phyloP scores from a whole-genome alignment of 495 filamentous ascomycete species.

The Penicillium pancosmium region DNA sequence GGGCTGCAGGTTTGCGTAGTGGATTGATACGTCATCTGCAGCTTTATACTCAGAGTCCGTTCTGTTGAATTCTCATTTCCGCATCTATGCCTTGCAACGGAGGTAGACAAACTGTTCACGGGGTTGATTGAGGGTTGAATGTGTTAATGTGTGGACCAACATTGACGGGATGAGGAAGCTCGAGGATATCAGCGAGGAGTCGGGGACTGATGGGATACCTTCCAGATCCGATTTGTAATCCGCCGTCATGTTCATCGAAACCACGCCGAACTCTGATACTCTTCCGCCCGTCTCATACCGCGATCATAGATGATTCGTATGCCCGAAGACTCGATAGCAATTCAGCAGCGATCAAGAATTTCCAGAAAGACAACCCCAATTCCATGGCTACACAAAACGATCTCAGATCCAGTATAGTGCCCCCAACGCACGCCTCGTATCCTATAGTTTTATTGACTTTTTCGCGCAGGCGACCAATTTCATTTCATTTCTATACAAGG shows the following conservation, averaged over 20 bases:
- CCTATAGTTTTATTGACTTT: not conserved
- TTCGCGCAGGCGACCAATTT: conserved; percentile 13
- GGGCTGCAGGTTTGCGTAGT: not conserved
- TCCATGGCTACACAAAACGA: no score
- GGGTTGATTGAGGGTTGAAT: no score
- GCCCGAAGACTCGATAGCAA: no score
- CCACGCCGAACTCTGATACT: not conserved
- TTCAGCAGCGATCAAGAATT: no score
- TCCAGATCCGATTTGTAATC: conserved; percentile 9
- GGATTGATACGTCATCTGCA: conserved; percentile 2
- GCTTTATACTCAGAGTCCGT: not conserved
- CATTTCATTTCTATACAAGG: conserved; percentile 34
- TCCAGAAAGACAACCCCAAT: no score
- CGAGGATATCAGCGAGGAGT: no score
- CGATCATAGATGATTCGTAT: no score
- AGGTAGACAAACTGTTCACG: not conserved
- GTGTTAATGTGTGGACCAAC: not conserved
- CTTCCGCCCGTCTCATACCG: not conserved
- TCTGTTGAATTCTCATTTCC: not conserved
- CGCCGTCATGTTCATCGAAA: not conserved
- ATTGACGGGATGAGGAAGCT: not conserved
- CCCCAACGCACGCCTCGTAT: not conserved
- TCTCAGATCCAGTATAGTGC: not conserved
- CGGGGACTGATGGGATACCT: not conserved
- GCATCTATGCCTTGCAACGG: not conserved